A percentile compares a stretch with the other conserved stretches of the same genome.
phyloP scores from a whole-genome alignment of 768 basidiomycete species.

The Russula sp. region DNA sequence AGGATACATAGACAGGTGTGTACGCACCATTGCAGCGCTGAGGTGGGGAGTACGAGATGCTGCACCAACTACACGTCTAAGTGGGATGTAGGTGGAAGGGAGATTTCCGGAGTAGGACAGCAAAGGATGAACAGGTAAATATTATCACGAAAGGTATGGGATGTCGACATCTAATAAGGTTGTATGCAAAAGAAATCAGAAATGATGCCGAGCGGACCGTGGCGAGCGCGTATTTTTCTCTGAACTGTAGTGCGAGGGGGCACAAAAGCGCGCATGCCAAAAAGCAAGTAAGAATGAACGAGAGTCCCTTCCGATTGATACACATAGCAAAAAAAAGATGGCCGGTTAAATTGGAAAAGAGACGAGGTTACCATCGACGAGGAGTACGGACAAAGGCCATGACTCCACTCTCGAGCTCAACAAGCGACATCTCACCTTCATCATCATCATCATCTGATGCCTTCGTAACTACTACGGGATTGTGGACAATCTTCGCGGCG shows the following conservation, averaged over 20 bases:
- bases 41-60: neutral
- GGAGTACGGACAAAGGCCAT: constrained; percentile 17
- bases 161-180: constrained; percentile 6
- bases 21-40: constrained; percentile 9
- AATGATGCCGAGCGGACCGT: neutral
- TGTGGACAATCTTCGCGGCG: neutral
- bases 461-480: neutral
- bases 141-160: constrained; percentile 11
- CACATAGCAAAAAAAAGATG: neutral
- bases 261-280: neutral
- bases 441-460: constrained; percentile 9
- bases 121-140: constrained; percentile 11
- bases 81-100: neutral
- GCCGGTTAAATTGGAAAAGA: neutral
- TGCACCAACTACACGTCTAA: neutral
- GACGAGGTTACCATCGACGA: constrained; percentile 10
- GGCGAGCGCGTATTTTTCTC: neutral
- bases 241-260: neutral
- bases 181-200: constrained; percentile 6
- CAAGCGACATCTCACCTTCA: constrained; percentile 18
- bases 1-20: neutral
- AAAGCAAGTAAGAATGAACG: neutral
- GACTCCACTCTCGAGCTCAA: constrained; percentile 20
- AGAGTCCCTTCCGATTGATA: neutral
- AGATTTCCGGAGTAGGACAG: neutral